Evolutionary conservation across 192 early-diverging fungal species (phyloP).

Genomic region (Backusella circina): DNA sequence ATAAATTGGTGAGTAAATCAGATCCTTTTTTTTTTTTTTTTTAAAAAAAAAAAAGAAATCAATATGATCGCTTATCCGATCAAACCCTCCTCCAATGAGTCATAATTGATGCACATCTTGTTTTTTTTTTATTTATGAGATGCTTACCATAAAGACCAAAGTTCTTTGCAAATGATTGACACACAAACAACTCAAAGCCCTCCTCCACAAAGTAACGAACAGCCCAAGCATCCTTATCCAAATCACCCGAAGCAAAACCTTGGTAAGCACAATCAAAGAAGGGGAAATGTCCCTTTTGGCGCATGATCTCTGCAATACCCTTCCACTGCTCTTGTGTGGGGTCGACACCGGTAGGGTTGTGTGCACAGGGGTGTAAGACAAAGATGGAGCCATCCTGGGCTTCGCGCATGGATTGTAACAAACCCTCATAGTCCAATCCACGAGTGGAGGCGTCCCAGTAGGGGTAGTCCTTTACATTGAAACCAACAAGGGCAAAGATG

Average conservation of each 20-base stretch:
- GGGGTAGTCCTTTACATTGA: slow-evolving; percentile 79
- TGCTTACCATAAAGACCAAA: slow-evolving; percentile 88
- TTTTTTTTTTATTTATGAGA: not conserved
- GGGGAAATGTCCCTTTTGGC: slow-evolving; percentile 67
- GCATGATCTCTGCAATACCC: slow-evolving; percentile 81
- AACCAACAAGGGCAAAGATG: slow-evolving; percentile 85
- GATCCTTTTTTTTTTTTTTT: slow-evolving; percentile 6
- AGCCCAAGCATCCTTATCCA: slow-evolving; percentile 89
- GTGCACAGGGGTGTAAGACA: slow-evolving; percentile 94
- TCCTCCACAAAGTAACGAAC: slow-evolving; percentile 89
- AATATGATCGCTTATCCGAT: not conserved
- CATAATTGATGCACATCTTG: not conserved
- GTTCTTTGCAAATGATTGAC: slow-evolving; percentile 97
- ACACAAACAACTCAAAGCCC: slow-evolving; percentile 88
- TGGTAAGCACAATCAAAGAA: slow-evolving; percentile 99
- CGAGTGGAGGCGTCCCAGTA: slow-evolving; percentile 85
- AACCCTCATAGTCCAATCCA: slow-evolving; percentile 75
- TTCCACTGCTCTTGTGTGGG: slow-evolving; percentile 94
- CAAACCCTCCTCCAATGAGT: not conserved
- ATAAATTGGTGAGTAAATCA: not conserved
- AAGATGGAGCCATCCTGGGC: slow-evolving; percentile 84
- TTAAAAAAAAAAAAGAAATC: not conserved
- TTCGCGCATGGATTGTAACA: slow-evolving; percentile 61
- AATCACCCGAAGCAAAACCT: slow-evolving; percentile 93
- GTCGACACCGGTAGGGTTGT: slow-evolving; percentile 99